Conservation (phyloP, 495 filamentous ascomycete genomes). For the Podospora appendiculata region DNA sequence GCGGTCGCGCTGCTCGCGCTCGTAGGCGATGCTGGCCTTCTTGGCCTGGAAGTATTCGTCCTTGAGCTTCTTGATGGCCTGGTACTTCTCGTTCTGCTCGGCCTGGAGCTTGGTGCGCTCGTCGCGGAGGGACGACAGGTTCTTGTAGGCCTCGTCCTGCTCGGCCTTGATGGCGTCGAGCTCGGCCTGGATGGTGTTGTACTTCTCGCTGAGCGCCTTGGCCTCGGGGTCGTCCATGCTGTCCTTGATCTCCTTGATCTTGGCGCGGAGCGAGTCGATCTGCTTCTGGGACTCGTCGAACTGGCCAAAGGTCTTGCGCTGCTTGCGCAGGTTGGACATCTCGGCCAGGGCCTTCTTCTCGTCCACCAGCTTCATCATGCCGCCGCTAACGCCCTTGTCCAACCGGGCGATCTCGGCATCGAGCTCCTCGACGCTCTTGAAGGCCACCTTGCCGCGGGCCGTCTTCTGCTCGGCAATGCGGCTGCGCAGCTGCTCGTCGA, state of each 20-base stretch:
- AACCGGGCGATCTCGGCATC: slow-evolving; percentile 72
- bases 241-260: slow-evolving; percentile 80
- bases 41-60: slow-evolving; percentile 73
- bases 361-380: slow-evolving; percentile 87
- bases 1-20: slow-evolving; percentile 66
- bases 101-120: slow-evolving; percentile 73
- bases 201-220: slow-evolving; percentile 77
- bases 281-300: slow-evolving; percentile 75
- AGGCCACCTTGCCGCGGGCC: slow-evolving; percentile 64
- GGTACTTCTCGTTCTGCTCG: slow-evolving; percentile 78
- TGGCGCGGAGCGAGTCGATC: slow-evolving; percentile 76
- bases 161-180: slow-evolving; percentile 82
- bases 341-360: slow-evolving; percentile 90
- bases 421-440: slow-evolving; percentile 81
- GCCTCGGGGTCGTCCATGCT: slow-evolving; percentile 85
- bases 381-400: slow-evolving; percentile 75
- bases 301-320: slow-evolving; percentile 78
- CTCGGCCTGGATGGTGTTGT: slow-evolving; percentile 73
- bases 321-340: slow-evolving; percentile 73
- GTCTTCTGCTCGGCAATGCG: slow-evolving; percentile 79
- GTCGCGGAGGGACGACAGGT: slow-evolving; percentile 78
- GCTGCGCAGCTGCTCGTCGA: slow-evolving; percentile 75
- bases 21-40: slow-evolving; percentile 71
- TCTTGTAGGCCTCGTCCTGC: slow-evolving; percentile 81
- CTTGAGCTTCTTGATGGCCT: slow-evolving; percentile 71